Evolutionary conservation across 306 rosid genomes (phyloP).

Genomic region (Prunus dulcis): DNA sequence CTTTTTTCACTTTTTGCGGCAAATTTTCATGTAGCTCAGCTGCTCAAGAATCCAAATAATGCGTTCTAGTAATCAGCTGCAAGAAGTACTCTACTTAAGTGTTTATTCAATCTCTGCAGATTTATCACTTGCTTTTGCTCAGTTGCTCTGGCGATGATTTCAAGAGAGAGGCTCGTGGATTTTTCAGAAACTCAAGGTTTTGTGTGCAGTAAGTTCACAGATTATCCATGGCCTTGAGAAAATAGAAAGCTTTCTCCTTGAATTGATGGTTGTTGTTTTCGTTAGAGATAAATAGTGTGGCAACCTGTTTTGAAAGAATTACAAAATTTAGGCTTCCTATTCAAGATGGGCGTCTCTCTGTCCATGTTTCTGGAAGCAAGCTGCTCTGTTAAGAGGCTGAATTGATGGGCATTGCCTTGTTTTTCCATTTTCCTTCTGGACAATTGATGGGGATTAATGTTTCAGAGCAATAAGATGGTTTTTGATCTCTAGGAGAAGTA

Average conservation of each 20-base stretch:
- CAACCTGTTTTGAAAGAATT: background rate
- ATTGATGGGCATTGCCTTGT: slow-evolving; percentile 1
- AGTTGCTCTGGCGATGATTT: slow-evolving; percentile 25
- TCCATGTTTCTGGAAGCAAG: slow-evolving; percentile 5
- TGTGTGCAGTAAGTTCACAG: background rate
- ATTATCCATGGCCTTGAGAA: slow-evolving; percentile 4
- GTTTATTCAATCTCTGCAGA: slow-evolving; percentile 18
- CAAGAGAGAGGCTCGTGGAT: slow-evolving; percentile 7
- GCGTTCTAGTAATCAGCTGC: background rate
- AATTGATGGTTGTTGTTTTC: background rate
- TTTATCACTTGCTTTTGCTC: slow-evolving; percentile 10
- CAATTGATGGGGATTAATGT: background rate
- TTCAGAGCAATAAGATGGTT: background rate
- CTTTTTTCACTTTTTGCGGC: background rate
- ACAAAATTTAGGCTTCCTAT: background rate
- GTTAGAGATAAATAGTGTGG: background rate
- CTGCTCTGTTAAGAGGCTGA: slow-evolving; percentile 12
- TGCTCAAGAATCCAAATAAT: background rate
- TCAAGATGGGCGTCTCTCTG: no score
- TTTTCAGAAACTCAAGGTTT: slow-evolving; percentile 28
- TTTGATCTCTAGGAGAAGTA: background rate
- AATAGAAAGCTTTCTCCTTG: background rate
- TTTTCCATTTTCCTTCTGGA: background rate
- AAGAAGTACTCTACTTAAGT: background rate
- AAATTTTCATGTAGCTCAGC: background rate